Evolutionary conservation across 176 grass and related monocot species (phyloP).

Genomic region (Oryza brachyantha): DNA sequence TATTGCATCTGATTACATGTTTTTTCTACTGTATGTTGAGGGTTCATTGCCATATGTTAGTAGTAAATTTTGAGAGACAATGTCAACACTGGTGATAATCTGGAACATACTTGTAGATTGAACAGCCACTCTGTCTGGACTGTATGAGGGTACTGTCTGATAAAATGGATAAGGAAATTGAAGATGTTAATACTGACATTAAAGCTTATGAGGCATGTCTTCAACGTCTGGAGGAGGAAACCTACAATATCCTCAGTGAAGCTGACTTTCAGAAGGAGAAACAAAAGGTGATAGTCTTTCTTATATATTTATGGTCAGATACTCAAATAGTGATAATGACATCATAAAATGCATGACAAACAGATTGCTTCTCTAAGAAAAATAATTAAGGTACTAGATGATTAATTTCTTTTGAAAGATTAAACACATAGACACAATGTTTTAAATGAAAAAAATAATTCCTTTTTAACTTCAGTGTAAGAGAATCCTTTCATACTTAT

Average conservation of each 20-base stretch:
- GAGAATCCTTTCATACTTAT: neutral
- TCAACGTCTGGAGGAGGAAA: conserved; percentile 65
- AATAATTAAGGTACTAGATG: neutral
- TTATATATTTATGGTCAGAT: conserved; percentile 7
- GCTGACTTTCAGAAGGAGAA: conserved; percentile 79
- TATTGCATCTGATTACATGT: neutral
- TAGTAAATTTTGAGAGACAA: neutral
- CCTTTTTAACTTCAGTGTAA: neutral
- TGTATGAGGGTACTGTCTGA: conserved; percentile 92
- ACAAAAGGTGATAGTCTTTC: conserved; percentile 54
- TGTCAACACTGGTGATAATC: neutral
- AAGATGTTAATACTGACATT: conserved; percentile 81
- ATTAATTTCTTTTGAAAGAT: conserved; percentile 6
- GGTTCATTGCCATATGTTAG: neutral
- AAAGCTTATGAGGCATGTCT: conserved; percentile 89
- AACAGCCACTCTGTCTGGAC: conserved; percentile 95
- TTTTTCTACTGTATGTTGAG: neutral
- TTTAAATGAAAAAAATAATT: neutral
- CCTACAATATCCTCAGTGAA: conserved; percentile 70
- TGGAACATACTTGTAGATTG: conserved; percentile 58
- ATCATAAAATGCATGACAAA: neutral
- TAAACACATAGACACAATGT: neutral
- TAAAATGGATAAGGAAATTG: conserved; percentile 93
- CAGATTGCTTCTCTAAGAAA: neutral
- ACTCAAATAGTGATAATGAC: neutral